Conservation (phyloP, 164 flowering plant species). For the Piper betle region DNA sequence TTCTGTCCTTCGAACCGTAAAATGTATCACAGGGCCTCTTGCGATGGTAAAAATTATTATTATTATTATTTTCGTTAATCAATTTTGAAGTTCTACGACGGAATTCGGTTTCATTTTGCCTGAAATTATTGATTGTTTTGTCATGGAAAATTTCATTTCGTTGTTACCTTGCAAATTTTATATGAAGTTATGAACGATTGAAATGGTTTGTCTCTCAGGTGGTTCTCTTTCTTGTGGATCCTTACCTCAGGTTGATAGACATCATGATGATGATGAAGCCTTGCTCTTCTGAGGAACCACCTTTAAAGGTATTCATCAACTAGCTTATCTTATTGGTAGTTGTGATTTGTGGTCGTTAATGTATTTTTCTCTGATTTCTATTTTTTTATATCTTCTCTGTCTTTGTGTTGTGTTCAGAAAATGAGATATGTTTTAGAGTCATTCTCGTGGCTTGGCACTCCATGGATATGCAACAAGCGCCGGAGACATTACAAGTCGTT, state of each 20-base stretch:
- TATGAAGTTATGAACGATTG: slow-evolving; percentile 1
- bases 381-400: neutral
- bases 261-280: slow-evolving; percentile 12
- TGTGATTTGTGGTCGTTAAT: neutral
- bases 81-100: neutral
- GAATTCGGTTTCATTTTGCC: neutral
- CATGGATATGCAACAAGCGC: slow-evolving; percentile 52
- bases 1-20: neutral
- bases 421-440: slow-evolving; percentile 18
- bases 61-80: neutral
- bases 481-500: slow-evolving; percentile 63
- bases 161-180: neutral
- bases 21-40: neutral
- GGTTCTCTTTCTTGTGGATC: slow-evolving; percentile 13
- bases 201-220: slow-evolving; percentile 13
- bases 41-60: too few species aligned
- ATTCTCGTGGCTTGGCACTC: slow-evolving; percentile 57
- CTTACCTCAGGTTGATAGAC: slow-evolving; percentile 6
- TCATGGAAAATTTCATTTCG: neutral
- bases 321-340: neutral
- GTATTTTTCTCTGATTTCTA: neutral
- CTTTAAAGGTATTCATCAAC: slow-evolving; percentile 22
- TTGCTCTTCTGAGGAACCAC: slow-evolving; percentile 6
- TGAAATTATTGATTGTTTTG: neutral
- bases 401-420: slow-evolving; percentile 8